Evolutionary conservation across 2,329 filamentous ascomycete genomes (phyloP).

Genomic region (Aspergillus pseudonomiae): DNA sequence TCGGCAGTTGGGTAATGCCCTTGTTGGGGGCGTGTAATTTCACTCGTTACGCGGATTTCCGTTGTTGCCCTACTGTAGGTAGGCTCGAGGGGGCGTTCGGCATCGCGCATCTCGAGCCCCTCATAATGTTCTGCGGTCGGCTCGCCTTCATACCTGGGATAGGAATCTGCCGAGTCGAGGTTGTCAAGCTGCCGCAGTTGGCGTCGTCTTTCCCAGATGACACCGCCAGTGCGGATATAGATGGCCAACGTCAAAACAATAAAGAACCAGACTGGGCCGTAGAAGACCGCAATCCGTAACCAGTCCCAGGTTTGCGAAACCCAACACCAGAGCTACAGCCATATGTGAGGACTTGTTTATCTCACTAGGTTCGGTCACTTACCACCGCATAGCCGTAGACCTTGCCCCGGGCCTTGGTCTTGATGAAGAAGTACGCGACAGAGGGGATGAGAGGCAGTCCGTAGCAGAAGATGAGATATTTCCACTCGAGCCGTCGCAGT

Average conservation of each 20-base stretch:
- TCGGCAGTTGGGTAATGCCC: neutral
- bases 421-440: constrained; percentile 68
- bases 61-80: constrained; percentile 61
- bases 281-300: constrained; percentile 74
- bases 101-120: constrained; percentile 33
- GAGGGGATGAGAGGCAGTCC: constrained; percentile 72
- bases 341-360: neutral
- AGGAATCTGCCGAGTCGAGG: constrained; percentile 35
- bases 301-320: constrained; percentile 67
- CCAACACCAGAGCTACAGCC: constrained; percentile 80
- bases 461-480: constrained; percentile 71
- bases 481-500: constrained; percentile 69
- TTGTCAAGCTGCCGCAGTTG: constrained; percentile 61
- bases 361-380: constrained; percentile 27
- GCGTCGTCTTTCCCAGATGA: constrained; percentile 58
- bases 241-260: constrained; percentile 44
- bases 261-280: constrained; percentile 53
- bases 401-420: constrained; percentile 53
- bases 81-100: constrained; percentile 49
- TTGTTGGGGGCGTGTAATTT: constrained; percentile 38
- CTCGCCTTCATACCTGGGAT: neutral
- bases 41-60: constrained; percentile 65
- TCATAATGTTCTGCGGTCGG: neutral
- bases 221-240: constrained; percentile 43
- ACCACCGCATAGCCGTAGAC: constrained; percentile 74